A percentile compares a stretch with the other conserved stretches of the same genome.
phyloP scores from a whole-genome alignment of 805 yeast species.

The Suhomyces canberraensis region DNA sequence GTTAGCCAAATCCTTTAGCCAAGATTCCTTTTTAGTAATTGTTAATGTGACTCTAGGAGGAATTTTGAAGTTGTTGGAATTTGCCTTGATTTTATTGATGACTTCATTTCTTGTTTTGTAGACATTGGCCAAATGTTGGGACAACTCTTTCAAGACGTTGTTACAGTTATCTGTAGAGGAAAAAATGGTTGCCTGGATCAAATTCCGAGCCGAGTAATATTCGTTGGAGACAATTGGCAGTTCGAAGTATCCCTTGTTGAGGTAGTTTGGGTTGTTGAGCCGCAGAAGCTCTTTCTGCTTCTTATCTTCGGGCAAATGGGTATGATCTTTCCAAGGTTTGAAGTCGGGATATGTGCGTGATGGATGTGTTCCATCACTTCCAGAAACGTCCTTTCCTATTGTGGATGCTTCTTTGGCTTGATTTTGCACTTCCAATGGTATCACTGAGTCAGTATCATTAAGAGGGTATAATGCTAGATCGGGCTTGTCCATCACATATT shows the following conservation, averaged over 20 bases:
- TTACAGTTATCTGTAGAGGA: slow-evolving; percentile 34
- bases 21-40: slow-evolving; percentile 76
- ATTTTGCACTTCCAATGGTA: background rate
- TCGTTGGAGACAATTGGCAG: slow-evolving; percentile 63
- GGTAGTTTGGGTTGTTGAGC: slow-evolving; percentile 44
- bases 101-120: slow-evolving; percentile 37
- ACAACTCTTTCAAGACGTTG: slow-evolving; percentile 33
- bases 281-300: slow-evolving; percentile 48
- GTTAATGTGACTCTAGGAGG: slow-evolving; percentile 91
- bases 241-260: slow-evolving; percentile 72
- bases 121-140: slow-evolving; percentile 36
- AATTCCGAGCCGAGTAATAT: slow-evolving; percentile 63
- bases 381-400: background rate
- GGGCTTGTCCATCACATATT: slow-evolving; percentile 36
- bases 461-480: slow-evolving; percentile 32
- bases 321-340: slow-evolving; percentile 63
- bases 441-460: slow-evolving; percentile 14
- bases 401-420: too few relatives aligned
- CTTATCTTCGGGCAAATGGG: slow-evolving; percentile 20
- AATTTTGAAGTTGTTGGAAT: slow-evolving; percentile 54
- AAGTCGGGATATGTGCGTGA: slow-evolving; percentile 60
- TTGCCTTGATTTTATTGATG: slow-evolving; percentile 35
- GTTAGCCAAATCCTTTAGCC: slow-evolving; percentile 80
- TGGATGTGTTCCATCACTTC: background rate
- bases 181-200: slow-evolving; percentile 46